Percentiles rank a stretch among this genome's conserved stretches.
phyloP scores from a whole-genome alignment of 2,329 filamentous ascomycete species.

The Pestalotiopsis sp. region DNA sequence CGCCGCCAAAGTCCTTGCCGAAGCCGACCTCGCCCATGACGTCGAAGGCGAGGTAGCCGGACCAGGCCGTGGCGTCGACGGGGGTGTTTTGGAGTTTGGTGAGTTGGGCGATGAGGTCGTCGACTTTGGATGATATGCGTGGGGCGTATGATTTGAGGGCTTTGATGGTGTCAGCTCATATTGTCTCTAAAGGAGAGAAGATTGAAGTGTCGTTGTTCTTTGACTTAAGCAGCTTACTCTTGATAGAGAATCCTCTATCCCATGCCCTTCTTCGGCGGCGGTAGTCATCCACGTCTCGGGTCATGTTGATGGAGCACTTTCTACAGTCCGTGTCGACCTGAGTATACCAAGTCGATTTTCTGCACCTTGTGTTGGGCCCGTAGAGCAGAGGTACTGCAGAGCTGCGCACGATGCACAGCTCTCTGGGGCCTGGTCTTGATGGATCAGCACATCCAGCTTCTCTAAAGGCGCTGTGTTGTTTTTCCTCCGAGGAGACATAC shows the following conservation, averaged over 20 bases:
- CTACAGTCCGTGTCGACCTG: not conserved
- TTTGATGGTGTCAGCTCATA: not conserved
- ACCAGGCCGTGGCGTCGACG: conserved; percentile 10
- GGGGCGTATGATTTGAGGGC: conserved; percentile 5
- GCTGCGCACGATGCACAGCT: not conserved
- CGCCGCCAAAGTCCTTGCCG: conserved; percentile 5
- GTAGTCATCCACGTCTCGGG: conserved; percentile 7
- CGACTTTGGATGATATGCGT: not conserved
- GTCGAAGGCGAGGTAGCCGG: conserved; percentile 10
- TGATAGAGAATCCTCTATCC: conserved; percentile 5
- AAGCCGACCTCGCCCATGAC: conserved; percentile 12
- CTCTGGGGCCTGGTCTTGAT: not conserved
- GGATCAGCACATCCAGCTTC: not conserved
- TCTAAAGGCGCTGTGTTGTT: rapidly evolving
- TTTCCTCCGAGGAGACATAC: not conserved
- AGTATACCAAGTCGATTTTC: conserved; percentile 11
- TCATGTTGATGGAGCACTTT: not conserved
- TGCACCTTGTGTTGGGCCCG: not conserved
- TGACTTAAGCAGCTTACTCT: not conserved
- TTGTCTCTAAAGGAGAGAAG: no score
- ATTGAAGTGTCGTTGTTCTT: no score
- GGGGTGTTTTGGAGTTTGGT: not conserved
- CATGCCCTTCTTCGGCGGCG: conserved; percentile 5
- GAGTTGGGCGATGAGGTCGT: conserved; percentile 9
- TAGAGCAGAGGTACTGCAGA: conserved; percentile 6